These are phyloP conservation scores for Thoreauomyces humboldtii DNA, from an alignment of 192 early-diverging fungal genomes.

Conservation along the genomic window DNA sequence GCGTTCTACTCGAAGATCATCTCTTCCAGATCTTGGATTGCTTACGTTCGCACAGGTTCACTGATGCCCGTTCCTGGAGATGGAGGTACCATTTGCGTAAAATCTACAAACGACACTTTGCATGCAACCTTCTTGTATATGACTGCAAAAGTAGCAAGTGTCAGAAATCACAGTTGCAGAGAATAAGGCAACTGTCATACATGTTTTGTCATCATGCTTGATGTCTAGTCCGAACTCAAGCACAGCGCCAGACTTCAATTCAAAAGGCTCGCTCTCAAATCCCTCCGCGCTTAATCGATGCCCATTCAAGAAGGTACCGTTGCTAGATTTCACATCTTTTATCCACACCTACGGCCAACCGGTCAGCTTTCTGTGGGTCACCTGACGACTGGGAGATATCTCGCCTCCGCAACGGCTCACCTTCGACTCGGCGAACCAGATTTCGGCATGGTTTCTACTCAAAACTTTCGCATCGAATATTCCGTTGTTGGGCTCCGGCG, in stretches of 20 bases:
- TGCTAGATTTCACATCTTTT: constrained; percentile 73
- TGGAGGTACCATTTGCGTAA: constrained; percentile 1
- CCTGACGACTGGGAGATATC: no score
- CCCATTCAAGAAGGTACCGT: constrained; percentile 81
- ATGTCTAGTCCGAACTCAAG: constrained; percentile 84
- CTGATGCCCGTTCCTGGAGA: no score
- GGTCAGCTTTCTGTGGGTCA: no score
- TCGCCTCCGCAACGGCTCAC: no score
- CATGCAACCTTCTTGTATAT: constrained; percentile 49
- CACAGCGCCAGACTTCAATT: constrained; percentile 58
- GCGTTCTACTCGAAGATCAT: no score
- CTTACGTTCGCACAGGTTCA: no score
- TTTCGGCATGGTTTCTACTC: constrained; percentile 70
- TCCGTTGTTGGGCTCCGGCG: constrained; percentile 65
- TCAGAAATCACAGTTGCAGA: neutral
- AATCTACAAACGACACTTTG: constrained; percentile 29
- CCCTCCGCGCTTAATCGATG: constrained; percentile 66
- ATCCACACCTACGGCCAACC: constrained; percentile 64
- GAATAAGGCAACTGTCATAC: constrained; percentile 4
- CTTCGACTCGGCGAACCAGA: constrained; percentile 63
- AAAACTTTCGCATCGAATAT: constrained; percentile 85
- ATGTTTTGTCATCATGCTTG: constrained; percentile 62
- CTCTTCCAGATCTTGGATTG: no score
- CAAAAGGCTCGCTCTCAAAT: constrained; percentile 52
- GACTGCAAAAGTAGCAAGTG: constrained; percentile 16